phyloP scores from a whole-genome alignment of 1,284 basidiomycete species.

The Boletus semigastroideus region DNA sequence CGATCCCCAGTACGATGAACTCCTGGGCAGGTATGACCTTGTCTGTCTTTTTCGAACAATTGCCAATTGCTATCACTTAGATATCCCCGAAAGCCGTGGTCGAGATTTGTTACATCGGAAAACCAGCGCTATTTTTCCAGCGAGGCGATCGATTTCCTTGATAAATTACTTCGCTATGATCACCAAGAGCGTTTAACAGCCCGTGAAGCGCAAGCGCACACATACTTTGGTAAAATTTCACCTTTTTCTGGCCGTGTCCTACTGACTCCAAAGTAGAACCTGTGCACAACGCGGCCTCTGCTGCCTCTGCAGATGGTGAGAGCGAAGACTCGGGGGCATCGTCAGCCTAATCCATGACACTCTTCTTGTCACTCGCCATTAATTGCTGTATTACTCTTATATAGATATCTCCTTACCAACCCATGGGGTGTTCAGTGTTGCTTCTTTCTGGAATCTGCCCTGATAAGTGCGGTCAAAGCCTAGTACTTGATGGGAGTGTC shows the following conservation, averaged over 20 bases:
- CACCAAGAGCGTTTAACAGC: slow-evolving; percentile 97
- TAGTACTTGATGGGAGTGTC: slow-evolving; percentile 11
- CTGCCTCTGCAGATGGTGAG: slow-evolving; percentile 58
- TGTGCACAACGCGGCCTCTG: slow-evolving; percentile 43
- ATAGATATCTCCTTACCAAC: slow-evolving; percentile 32
- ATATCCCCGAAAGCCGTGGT: slow-evolving; percentile 94
- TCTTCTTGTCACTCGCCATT: slow-evolving; percentile 30
- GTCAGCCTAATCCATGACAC: slow-evolving; percentile 36
- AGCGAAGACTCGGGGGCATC: slow-evolving; percentile 75
- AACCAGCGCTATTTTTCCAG: slow-evolving; percentile 98
- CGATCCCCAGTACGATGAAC: slow-evolving; percentile 87
- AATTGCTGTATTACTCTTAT: slow-evolving; percentile 33
- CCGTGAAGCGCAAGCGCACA: slow-evolving; percentile 83
- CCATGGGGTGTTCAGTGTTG: slow-evolving; percentile 22
- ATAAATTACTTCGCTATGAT: slow-evolving; percentile 94
- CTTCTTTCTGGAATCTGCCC: slow-evolving; percentile 13
- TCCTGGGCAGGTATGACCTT: slow-evolving; percentile 66
- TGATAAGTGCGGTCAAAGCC: slow-evolving; percentile 24
- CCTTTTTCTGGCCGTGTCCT: slow-evolving; percentile 10
- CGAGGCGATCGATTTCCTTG: slow-evolving; percentile 95
- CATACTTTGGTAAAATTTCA: slow-evolving; percentile 75
- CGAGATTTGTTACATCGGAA: slow-evolving; percentile 89
- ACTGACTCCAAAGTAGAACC: slow-evolving; percentile 49
- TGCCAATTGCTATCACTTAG: slow-evolving; percentile 37
- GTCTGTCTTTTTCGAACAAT: background rate